A percentile compares a stretch with the other conserved stretches of the same genome.
Evolutionary conservation across 495 filamentous ascomycete species (phyloP).

Genomic region (Hypoxylon intermedium): DNA sequence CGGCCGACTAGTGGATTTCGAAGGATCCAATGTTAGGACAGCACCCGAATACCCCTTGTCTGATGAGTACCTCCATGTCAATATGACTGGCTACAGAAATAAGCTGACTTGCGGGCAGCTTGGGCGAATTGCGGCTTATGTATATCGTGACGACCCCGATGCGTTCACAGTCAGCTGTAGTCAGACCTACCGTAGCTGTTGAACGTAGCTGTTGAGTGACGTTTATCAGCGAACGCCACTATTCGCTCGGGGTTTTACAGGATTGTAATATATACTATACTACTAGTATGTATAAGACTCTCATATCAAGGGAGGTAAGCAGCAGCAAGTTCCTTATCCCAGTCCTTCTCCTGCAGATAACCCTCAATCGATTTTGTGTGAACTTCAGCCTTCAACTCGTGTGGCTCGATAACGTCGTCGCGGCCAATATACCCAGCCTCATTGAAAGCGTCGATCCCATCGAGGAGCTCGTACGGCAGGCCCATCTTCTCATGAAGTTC

Average conservation of each 20-base stretch:
- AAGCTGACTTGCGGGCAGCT: background rate
- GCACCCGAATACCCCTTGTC: background rate
- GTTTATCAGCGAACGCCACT: too few species aligned
- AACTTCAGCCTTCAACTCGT: constrained; percentile 42
- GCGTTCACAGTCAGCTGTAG: background rate
- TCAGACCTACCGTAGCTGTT: too few species aligned
- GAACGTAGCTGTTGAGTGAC: too few species aligned
- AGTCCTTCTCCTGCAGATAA: constrained; percentile 41
- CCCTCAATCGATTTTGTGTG: constrained; percentile 44
- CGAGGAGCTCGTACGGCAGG: constrained; percentile 48
- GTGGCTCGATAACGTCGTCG: constrained; percentile 42
- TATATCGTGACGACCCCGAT: background rate
- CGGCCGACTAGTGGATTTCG: background rate
- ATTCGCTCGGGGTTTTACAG: too few species aligned
- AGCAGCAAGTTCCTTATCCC: constrained; percentile 21
- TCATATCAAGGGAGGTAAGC: too few species aligned
- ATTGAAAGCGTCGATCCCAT: constrained; percentile 42
- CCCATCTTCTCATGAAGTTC: constrained; percentile 46
- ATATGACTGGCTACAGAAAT: background rate
- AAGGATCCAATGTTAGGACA: background rate
- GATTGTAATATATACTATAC: too few species aligned
- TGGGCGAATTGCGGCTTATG: constrained; percentile 5
- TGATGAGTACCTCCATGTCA: background rate
- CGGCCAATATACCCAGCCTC: constrained; percentile 55
- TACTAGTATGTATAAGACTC: too few species aligned